A percentile compares a stretch with the other conserved stretches of the same genome.
Evolutionary conservation across 176 grass and related monocot species (phyloP).

Genomic region (Triticum dicoccoides): DNA sequence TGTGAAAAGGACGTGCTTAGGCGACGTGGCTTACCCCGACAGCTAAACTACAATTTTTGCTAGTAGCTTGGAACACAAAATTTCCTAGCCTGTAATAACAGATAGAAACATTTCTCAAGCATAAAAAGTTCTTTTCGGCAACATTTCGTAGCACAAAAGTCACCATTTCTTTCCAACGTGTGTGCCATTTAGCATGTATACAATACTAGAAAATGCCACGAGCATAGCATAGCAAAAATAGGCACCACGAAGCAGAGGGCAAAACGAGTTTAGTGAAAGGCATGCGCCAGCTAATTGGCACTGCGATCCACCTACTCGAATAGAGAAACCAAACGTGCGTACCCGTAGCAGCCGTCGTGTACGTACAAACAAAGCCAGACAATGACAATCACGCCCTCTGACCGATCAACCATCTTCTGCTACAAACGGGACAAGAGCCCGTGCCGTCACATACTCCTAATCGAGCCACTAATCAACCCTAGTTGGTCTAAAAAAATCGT

Average conservation of each 20-base stretch:
- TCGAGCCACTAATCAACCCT: background rate
- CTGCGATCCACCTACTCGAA: slow-evolving; percentile 17
- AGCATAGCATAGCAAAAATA: too few species aligned
- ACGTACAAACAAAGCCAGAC: background rate
- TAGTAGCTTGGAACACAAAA: background rate
- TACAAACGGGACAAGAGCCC: background rate
- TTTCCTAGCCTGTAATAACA: background rate
- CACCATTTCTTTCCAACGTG: background rate
- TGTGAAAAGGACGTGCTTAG: slow-evolving; percentile 1
- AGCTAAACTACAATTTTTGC: background rate
- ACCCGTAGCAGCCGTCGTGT: background rate
- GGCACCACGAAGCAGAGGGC: too few species aligned
- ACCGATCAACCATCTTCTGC: background rate
- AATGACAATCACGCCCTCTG: background rate
- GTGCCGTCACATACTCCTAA: background rate
- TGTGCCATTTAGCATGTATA: background rate
- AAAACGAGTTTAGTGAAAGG: background rate
- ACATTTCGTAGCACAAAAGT: background rate
- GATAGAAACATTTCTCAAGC: too few species aligned
- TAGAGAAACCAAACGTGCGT: slow-evolving; percentile 37
- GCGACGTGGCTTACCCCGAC: slow-evolving; percentile 6
- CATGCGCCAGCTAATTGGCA: background rate
- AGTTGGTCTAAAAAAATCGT: too few species aligned
- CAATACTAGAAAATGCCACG: background rate
- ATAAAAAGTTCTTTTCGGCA: too few species aligned